These are phyloP conservation scores for Neurospora sp. DNA, from an alignment of 495 filamentous ascomycete species.

Conservation along the genomic window DNA sequence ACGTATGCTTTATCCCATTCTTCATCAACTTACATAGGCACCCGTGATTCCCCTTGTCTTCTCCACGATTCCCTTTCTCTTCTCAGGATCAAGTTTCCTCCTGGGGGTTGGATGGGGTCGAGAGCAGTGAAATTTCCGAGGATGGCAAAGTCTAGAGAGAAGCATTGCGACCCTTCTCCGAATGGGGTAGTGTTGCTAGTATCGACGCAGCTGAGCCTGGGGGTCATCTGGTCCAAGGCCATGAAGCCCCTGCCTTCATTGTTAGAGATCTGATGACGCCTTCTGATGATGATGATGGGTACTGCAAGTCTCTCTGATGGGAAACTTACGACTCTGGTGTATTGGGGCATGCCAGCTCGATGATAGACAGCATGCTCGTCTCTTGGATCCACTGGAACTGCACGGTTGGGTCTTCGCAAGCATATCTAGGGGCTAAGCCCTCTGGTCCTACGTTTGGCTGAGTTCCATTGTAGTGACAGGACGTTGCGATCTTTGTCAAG, in stretches of 20 bases:
- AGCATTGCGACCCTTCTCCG: slow-evolving; percentile 9
- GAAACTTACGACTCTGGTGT: slow-evolving; percentile 6
- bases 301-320: not conserved
- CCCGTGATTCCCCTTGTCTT: not conserved
- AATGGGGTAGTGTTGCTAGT: slow-evolving; percentile 2
- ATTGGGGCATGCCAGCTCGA: slow-evolving; percentile 22
- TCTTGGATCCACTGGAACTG: slow-evolving; percentile 41
- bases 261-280: not conserved
- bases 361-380: slow-evolving; percentile 12
- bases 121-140: slow-evolving; percentile 14
- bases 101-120: not conserved
- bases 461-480: slow-evolving; percentile 20
- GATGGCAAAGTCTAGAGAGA: not conserved
- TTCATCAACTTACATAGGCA: not conserved
- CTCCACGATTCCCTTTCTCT: not conserved
- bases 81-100: not conserved
- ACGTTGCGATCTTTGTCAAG: slow-evolving; percentile 14
- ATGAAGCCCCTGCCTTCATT: slow-evolving; percentile 5
- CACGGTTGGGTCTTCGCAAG: slow-evolving; percentile 27
- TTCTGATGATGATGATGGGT: not conserved
- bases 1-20: not conserved
- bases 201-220: slow-evolving; percentile 7
- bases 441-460: slow-evolving; percentile 14
- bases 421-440: slow-evolving; percentile 12
- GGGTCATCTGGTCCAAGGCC: slow-evolving; percentile 11